Evolutionary conservation across 2,329 filamentous ascomycete genomes (phyloP), one percentile per base, ranked within the genome.

Genomic region (Colletotrichum tofieldiae): DNA sequence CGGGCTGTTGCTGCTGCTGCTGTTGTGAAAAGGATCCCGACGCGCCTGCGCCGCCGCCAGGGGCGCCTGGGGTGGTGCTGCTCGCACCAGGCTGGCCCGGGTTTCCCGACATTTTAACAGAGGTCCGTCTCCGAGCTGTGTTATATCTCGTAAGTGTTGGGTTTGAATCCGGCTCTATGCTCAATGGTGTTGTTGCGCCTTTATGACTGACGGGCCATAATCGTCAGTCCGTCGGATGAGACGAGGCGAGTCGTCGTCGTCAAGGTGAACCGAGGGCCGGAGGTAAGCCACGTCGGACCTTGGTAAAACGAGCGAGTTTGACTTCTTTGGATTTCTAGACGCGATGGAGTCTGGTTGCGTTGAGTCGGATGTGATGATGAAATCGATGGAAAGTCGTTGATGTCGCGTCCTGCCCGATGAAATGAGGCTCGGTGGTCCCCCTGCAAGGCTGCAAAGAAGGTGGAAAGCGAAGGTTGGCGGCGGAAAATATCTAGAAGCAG

Each of bases 361-460:
- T n/a, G 47, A 23, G 12, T 56, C n/a, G n/a, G 20, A 39, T 5
- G 18, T 26, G 32, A 37, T 29, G 59, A 62, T 62, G 16, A n/a
- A 29, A 23, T 72, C 47, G 59, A 72, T 69, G 69, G 32, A 59
- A 32, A 41, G 47, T 49, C 29, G 65, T 69, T 63, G 65, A 29
- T 23, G 54, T 69, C 65, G 65, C 65, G 69, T 72, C n/a, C 61
- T 7, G 51, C 43, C 43, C 59, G 65, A 64, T 59, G 45, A 54
- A 72, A 60, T 69, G 59, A 72, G 65, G 59, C 69, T 69, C 52
- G 35, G 7, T 43, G 16, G 37, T 45, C 35, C 55, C 58, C 69
- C 64, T 71, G 69, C 69, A 65, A 72, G 69, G 65, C 69, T 72
- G 65, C 54, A 64, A 54, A n/a, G 43, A 64, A 37, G 26, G 65